Conservation (phyloP, 495 filamentous ascomycete genomes). For the Daldinia bambusicola region DNA sequence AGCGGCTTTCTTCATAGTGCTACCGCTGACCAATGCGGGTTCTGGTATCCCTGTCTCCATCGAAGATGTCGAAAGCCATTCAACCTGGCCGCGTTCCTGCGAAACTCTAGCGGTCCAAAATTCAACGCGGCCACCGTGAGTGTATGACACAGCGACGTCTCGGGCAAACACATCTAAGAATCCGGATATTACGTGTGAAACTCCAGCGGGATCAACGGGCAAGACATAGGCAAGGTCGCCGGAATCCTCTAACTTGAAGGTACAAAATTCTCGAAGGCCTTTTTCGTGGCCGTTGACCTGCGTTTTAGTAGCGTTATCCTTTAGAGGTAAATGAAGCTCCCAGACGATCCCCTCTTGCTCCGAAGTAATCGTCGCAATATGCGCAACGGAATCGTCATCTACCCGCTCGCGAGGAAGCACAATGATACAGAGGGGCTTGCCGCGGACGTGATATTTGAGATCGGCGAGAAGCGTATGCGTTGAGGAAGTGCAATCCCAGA, state of each 20-base stretch:
- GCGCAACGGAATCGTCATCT: slow-evolving; percentile 61
- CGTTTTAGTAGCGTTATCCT: slow-evolving; percentile 41
- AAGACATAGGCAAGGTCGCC: slow-evolving; percentile 85
- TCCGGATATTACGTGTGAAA: slow-evolving; percentile 73
- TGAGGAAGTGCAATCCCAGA: slow-evolving; percentile 79
- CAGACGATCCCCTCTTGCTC: slow-evolving; percentile 87
- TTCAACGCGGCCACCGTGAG: slow-evolving; percentile 74
- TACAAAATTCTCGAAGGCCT: slow-evolving; percentile 72
- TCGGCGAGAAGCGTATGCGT: slow-evolving; percentile 66
- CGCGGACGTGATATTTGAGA: slow-evolving; percentile 67
- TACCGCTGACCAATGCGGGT: slow-evolving; percentile 83
- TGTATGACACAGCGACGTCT: slow-evolving; percentile 90
- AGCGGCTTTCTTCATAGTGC: slow-evolving; percentile 86
- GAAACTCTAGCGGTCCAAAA: slow-evolving; percentile 89
- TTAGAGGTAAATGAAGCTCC: slow-evolving; percentile 71
- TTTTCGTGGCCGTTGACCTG: slow-evolving; percentile 50
- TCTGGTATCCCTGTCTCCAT: slow-evolving; percentile 81
- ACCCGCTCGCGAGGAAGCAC: slow-evolving; percentile 73
- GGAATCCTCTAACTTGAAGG: slow-evolving; percentile 74
- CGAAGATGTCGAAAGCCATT: slow-evolving; percentile 86
- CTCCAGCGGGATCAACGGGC: slow-evolving; percentile 90
- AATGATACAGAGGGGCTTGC: slow-evolving; percentile 85
- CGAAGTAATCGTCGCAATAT: slow-evolving; percentile 85
- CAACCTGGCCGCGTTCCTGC: slow-evolving; percentile 62
- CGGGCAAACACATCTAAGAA: slow-evolving; percentile 89